Percentiles rank a stretch among this genome's conserved stretches.
Evolutionary conservation across 2,329 filamentous ascomycete species (phyloP).

Genomic region (Kalmusia sp.): DNA sequence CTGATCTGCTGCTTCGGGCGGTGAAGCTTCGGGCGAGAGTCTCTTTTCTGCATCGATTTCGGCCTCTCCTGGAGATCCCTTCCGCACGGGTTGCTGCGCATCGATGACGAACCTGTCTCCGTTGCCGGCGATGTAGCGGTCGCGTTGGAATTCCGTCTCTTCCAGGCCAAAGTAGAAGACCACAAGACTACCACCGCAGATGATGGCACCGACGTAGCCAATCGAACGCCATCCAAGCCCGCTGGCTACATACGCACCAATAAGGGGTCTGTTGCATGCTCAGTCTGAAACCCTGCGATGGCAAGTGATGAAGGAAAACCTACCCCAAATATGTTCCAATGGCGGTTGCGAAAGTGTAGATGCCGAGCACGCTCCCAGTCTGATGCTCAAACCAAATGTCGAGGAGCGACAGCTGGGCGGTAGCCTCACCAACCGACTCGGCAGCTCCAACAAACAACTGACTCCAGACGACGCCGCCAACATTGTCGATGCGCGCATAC

Average conservation of each 20-base stretch:
- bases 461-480: slow-evolving; percentile 24
- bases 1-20: slow-evolving; percentile 14
- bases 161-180: slow-evolving; percentile 24
- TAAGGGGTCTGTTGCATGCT: slow-evolving; percentile 14
- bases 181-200: slow-evolving; percentile 20
- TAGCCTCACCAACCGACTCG: slow-evolving; percentile 25
- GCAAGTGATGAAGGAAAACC: not conserved
- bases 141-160: slow-evolving; percentile 25
- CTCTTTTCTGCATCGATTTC: slow-evolving; percentile 6
- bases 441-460: slow-evolving; percentile 29
- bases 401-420: slow-evolving; percentile 23
- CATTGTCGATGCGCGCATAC: slow-evolving; percentile 25
- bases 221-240: slow-evolving; percentile 27
- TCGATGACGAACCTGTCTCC: slow-evolving; percentile 14
- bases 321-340: slow-evolving; percentile 25
- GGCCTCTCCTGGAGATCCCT: not conserved
- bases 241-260: slow-evolving; percentile 21
- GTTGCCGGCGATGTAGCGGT: slow-evolving; percentile 16
- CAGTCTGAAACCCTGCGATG: not conserved
- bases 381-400: slow-evolving; percentile 29
- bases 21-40: slow-evolving; percentile 4
- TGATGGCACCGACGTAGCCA: slow-evolving; percentile 23
- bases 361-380: slow-evolving; percentile 25
- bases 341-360: slow-evolving; percentile 24
- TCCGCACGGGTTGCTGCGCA: slow-evolving; percentile 15